A percentile compares a stretch with the other conserved stretches of the same genome.
Conservation (phyloP, 2,329 filamentous ascomycete species). For the Colletotrichum lentis region DNA sequence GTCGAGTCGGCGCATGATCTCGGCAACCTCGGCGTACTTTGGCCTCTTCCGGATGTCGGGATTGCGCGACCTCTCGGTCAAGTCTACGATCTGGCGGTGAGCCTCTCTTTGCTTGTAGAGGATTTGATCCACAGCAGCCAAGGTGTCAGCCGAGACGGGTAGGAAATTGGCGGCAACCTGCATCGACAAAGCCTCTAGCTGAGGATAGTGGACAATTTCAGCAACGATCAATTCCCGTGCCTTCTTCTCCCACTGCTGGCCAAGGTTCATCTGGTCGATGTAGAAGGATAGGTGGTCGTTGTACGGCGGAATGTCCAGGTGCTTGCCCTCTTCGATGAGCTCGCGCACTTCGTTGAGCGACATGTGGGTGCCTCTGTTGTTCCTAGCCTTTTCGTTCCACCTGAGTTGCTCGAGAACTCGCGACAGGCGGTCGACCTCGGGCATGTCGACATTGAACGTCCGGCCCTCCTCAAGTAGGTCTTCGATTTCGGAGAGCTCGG, state of each 20-base stretch:
- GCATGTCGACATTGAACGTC: constrained; percentile 88
- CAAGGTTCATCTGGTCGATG: constrained; percentile 77
- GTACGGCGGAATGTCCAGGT: constrained; percentile 78
- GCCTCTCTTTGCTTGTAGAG: constrained; percentile 95
- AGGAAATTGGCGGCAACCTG: constrained; percentile 76
- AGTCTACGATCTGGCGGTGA: constrained; percentile 82
- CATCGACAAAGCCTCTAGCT: constrained; percentile 87
- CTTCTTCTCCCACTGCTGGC: constrained; percentile 90
- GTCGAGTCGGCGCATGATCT: constrained; percentile 85
- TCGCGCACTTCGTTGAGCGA: constrained; percentile 80
- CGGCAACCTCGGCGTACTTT: constrained; percentile 87
- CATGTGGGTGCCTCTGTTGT: constrained; percentile 69
- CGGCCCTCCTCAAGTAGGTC: constrained; percentile 90
- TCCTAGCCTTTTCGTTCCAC: constrained; percentile 83
- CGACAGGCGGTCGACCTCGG: constrained; percentile 84
- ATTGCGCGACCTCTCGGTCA: constrained; percentile 80
- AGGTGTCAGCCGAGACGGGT: constrained; percentile 83
- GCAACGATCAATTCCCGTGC: constrained; percentile 92
- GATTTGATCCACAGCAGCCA: constrained; percentile 86
- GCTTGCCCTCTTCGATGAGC: constrained; percentile 78
- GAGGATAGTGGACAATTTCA: constrained; percentile 90
- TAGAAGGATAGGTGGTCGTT: constrained; percentile 83
- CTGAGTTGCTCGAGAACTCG: constrained; percentile 83
- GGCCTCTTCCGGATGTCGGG: constrained; percentile 81
- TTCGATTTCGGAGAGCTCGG: constrained; percentile 79